Conservation (phyloP, 768 basidiomycete species). For the Tulasnella sp. region DNA sequence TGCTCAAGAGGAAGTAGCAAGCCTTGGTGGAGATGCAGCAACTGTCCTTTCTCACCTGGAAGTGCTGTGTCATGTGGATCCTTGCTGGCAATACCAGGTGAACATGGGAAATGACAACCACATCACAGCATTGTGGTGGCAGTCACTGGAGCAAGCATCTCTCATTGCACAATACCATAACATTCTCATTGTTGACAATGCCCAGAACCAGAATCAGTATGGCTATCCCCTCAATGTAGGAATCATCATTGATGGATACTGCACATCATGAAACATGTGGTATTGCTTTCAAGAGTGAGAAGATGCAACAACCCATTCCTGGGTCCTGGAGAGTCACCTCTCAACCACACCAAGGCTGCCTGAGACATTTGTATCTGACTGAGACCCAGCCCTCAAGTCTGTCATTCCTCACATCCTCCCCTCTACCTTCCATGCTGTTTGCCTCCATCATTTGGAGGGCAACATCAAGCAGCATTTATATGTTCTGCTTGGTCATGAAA, state of each 20-base stretch:
- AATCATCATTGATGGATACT: slow-evolving; percentile 29
- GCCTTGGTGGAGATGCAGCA: slow-evolving; percentile 26
- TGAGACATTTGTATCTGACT: too few species aligned
- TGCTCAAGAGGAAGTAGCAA: slow-evolving; percentile 20
- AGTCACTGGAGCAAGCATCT: slow-evolving; percentile 25
- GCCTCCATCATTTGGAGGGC: too few species aligned
- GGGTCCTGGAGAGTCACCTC: too few species aligned
- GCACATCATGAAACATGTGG: neutral
- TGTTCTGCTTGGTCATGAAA: too few species aligned
- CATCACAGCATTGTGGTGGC: too few species aligned
- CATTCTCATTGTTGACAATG: slow-evolving; percentile 29
- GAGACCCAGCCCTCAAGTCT: too few species aligned
- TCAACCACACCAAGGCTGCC: too few species aligned
- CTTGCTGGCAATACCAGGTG: slow-evolving; percentile 24
- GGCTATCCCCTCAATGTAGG: slow-evolving; percentile 26
- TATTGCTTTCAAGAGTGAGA: too few species aligned
- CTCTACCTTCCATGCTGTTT: too few species aligned
- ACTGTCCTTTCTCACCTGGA: slow-evolving; percentile 24
- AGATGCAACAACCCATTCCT: too few species aligned
- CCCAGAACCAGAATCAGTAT: slow-evolving; percentile 26
- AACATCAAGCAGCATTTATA: too few species aligned
- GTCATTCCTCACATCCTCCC: too few species aligned
- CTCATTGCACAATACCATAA: slow-evolving; percentile 24
- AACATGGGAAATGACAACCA: slow-evolving; percentile 20
- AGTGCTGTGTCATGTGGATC: slow-evolving; percentile 14